These are phyloP conservation scores for Pseudogymnoascus sp. DNA, from an alignment of 2,329 filamentous ascomycete species.

Conservation along the genomic window DNA sequence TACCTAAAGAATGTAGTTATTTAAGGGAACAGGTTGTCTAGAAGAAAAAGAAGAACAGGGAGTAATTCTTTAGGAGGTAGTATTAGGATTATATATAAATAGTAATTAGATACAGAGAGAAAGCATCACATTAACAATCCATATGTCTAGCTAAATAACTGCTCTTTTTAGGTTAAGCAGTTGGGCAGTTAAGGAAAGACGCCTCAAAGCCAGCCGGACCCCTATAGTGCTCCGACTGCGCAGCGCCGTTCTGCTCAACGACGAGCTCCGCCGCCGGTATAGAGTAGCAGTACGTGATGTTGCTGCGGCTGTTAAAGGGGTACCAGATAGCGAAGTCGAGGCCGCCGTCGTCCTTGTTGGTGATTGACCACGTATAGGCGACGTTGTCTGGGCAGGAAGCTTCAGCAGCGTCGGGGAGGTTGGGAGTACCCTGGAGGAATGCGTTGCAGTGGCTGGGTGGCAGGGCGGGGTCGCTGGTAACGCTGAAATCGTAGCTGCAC, in stretches of 20 bases:
- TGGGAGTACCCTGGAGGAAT: slow-evolving; percentile 28
- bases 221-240: slow-evolving; percentile 12
- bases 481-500: slow-evolving; percentile 28
- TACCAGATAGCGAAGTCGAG: slow-evolving; percentile 16
- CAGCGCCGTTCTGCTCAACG: slow-evolving; percentile 20
- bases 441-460: slow-evolving; percentile 23
- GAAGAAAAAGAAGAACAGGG: too few species aligned
- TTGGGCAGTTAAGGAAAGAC: slow-evolving; percentile 13
- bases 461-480: slow-evolving; percentile 21
- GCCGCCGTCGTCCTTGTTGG: slow-evolving; percentile 10
- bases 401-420: slow-evolving; percentile 32
- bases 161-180: background rate
- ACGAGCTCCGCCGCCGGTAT: slow-evolving; percentile 20
- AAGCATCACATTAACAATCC: background rate
- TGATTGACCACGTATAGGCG: slow-evolving; percentile 15
- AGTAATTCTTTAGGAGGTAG: too few species aligned
- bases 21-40: too few species aligned
- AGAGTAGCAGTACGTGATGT: slow-evolving; percentile 18
- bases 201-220: slow-evolving; percentile 14
- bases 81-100: too few species aligned
- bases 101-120: background rate
- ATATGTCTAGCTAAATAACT: background rate
- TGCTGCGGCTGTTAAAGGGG: slow-evolving; percentile 15
- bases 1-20: too few species aligned
- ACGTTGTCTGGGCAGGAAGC: slow-evolving; percentile 31